These are phyloP conservation scores for Cymbopogon citratus DNA, from an alignment of 176 grass and related monocot species.

Conservation along the genomic window DNA sequence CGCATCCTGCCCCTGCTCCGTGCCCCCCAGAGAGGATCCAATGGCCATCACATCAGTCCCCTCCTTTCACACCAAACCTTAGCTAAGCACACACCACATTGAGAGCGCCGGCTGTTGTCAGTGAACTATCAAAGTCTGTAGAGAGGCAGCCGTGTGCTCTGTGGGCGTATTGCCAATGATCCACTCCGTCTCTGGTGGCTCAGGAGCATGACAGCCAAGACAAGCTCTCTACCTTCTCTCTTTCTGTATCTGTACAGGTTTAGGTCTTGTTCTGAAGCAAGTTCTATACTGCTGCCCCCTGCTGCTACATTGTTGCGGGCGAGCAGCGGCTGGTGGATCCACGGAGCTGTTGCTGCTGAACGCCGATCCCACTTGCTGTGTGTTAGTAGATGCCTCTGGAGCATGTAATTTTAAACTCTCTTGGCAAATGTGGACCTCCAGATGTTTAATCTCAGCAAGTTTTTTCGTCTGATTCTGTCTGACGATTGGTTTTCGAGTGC, in stretches of 20 bases:
- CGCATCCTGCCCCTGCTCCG: slow-evolving; percentile 60
- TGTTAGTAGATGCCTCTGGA: not conserved
- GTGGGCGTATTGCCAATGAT: not conserved
- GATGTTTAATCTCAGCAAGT: slow-evolving; percentile 2
- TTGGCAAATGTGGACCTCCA: slow-evolving; percentile 1
- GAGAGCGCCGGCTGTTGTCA: not conserved
- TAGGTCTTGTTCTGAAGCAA: slow-evolving; percentile 34
- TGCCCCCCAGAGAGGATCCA: slow-evolving; percentile 63
- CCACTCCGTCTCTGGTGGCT: not conserved
- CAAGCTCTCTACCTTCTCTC: not conserved
- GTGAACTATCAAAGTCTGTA: not conserved
- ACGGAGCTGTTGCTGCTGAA: not conserved
- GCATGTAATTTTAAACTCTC: slow-evolving; percentile 13
- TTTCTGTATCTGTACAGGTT: slow-evolving; percentile 21
- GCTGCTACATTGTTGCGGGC: slow-evolving; percentile 16
- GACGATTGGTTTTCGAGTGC: not conserved
- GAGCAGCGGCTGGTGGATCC: slow-evolving; percentile 30
- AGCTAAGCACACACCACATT: slow-evolving; percentile 21
- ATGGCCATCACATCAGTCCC: slow-evolving; percentile 64
- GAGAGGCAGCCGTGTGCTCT: not conserved
- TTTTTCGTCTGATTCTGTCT: not conserved
- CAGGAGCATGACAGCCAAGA: not conserved
- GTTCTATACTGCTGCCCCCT: slow-evolving; percentile 18
- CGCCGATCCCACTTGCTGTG: slow-evolving; percentile 22
- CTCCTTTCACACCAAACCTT: slow-evolving; percentile 24